Percentiles rank a stretch among this genome's conserved stretches.
Conservation (phyloP, 139 green algal species). For the Deuterostichococcus epilithicus region DNA sequence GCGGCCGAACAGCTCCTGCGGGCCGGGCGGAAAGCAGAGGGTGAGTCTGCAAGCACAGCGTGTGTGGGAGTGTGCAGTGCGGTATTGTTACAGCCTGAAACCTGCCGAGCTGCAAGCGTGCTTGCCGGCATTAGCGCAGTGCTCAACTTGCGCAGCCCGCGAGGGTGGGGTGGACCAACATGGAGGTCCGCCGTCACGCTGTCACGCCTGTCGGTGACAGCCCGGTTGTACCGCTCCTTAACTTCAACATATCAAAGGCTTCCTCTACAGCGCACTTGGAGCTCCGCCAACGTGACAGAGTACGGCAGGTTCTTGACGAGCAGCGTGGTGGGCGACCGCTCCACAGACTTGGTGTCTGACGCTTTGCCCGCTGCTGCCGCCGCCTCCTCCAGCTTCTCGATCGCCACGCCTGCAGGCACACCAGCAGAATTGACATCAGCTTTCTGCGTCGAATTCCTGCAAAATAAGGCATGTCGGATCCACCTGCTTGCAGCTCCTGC, state of each 20-base stretch:
- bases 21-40: background rate
- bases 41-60: background rate
- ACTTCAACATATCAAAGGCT: too few relatives aligned
- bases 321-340: conserved; percentile 62
- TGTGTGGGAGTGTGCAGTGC: conserved; percentile 4
- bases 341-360: conserved; percentile 26
- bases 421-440: background rate
- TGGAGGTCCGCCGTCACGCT: too few relatives aligned
- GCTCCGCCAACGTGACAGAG: conserved; percentile 52
- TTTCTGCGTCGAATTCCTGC: background rate
- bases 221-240: too few relatives aligned
- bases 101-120: too few relatives aligned
- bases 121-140: too few relatives aligned
- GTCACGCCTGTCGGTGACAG: too few relatives aligned
- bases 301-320: conserved; percentile 98
- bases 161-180: too few relatives aligned
- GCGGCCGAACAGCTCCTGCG: conserved; percentile 49
- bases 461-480: background rate
- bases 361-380: conserved; percentile 58
- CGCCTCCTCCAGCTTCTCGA: conserved; percentile 69
- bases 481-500: too few relatives aligned
- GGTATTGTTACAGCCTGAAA: too few relatives aligned
- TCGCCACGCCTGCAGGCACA: conserved; percentile 55
- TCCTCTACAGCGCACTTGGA: conserved; percentile 25
- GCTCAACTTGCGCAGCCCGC: too few relatives aligned